These are phyloP conservation scores for Vitis hybrid DNA, from an alignment of 177 flowering plant species.

Conservation along the genomic window DNA sequence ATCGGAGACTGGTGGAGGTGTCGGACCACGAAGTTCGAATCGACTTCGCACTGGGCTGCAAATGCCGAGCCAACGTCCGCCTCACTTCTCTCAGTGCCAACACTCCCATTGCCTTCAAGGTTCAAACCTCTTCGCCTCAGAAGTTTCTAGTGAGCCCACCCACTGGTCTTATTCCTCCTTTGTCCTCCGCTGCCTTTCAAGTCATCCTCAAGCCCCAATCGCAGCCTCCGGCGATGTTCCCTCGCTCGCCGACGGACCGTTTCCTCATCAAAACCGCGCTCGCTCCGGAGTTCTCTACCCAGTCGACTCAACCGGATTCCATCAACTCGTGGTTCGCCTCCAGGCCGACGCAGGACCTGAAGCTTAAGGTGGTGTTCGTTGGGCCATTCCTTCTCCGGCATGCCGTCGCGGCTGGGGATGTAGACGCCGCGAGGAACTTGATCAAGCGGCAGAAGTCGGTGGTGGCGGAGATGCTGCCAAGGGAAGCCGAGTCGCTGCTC, in stretches of 20 bases:
- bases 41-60: slow-evolving; percentile 45
- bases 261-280: slow-evolving; percentile 61
- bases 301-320: slow-evolving; percentile 19
- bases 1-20: slow-evolving; percentile 46
- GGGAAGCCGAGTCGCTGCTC: slow-evolving; percentile 44
- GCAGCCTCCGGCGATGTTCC: slow-evolving; percentile 57
- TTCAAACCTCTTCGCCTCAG: slow-evolving; percentile 80
- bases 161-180: slow-evolving; percentile 55
- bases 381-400: slow-evolving; percentile 59
- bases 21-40: slow-evolving; percentile 56
- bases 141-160: slow-evolving; percentile 81
- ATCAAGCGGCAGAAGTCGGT: slow-evolving; percentile 49
- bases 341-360: slow-evolving; percentile 41
- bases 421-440: slow-evolving; percentile 41
- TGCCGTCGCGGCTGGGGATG: slow-evolving; percentile 42
- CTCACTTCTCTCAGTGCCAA: slow-evolving; percentile 51
- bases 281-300: slow-evolving; percentile 16
- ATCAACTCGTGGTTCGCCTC: slow-evolving; percentile 47
- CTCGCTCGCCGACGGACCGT: slow-evolving; percentile 69
- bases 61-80: slow-evolving; percentile 59
- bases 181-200: slow-evolving; percentile 53
- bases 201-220: slow-evolving; percentile 69
- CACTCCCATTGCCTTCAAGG: slow-evolving; percentile 58
- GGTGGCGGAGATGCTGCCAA: slow-evolving; percentile 26
- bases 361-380: slow-evolving; percentile 67